A percentile compares a stretch with the other conserved stretches of the same genome.
phyloP scores from a whole-genome alignment of 192 early-diverging fungal genomes.

The Rhizophagus sp. region DNA sequence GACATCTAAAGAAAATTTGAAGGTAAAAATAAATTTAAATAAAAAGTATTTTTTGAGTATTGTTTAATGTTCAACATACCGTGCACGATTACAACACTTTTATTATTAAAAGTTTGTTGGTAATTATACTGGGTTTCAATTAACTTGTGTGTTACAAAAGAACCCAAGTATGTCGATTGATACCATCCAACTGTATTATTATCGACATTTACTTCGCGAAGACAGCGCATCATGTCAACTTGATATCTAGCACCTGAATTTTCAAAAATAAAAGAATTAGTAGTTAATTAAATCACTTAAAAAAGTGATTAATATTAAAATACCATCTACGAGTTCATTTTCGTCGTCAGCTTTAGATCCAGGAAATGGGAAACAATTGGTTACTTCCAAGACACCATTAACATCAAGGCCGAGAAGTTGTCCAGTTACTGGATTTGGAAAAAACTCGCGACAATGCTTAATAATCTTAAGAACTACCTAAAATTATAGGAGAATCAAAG shows the following conservation, averaged over 20 bases:
- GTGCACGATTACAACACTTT: slow-evolving; percentile 92
- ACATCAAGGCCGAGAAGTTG: slow-evolving; percentile 95
- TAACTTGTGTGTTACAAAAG: slow-evolving; percentile 86
- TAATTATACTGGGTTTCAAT: slow-evolving; percentile 91
- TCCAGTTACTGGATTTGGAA: slow-evolving; percentile 81
- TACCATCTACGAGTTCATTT: slow-evolving; percentile 30
- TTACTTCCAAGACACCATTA: slow-evolving; percentile 86
- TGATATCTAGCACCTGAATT: slow-evolving; percentile 72
- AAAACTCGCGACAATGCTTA: slow-evolving; percentile 91
- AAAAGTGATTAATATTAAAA: not conserved
- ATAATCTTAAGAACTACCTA: slow-evolving; percentile 93
- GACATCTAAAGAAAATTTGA: slow-evolving; percentile 54
- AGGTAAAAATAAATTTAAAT: not conserved
- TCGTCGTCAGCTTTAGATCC: slow-evolving; percentile 40
- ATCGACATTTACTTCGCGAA: slow-evolving; percentile 93
- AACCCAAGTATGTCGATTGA: slow-evolving; percentile 85
- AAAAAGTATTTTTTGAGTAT: not conserved
- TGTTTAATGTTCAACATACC: slow-evolving; percentile 35
- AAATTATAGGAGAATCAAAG: not conserved
- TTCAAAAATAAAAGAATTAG: not conserved
- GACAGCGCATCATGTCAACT: slow-evolving; percentile 89
- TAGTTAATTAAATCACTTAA: not conserved
- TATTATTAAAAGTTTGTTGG: slow-evolving; percentile 77
- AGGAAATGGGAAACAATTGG: slow-evolving; percentile 89
- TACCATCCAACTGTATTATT: slow-evolving; percentile 98